These are phyloP conservation scores for Metrosideros polymorpha DNA, from an alignment of 441 rosid species.

Conservation along the genomic window DNA sequence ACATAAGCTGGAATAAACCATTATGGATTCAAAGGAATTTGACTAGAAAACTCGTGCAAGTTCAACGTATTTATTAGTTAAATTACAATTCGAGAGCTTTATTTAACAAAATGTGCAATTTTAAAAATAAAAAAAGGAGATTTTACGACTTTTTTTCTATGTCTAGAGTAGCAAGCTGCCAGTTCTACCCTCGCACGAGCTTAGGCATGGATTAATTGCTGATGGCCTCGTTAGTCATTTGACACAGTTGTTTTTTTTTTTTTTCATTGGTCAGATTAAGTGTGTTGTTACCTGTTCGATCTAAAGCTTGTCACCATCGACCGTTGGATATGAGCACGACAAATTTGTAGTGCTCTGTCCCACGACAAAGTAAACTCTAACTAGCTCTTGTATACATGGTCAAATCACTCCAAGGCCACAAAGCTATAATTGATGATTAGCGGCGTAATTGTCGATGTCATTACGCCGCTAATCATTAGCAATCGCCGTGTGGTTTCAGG, in stretches of 20 bases:
- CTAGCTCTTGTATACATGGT: too few species aligned
- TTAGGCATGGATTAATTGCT: too few species aligned
- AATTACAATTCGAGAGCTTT: neutral
- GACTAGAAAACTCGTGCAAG: neutral
- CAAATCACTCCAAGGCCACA: too few species aligned
- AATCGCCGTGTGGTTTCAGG: neutral
- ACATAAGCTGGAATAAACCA: neutral
- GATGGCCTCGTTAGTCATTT: too few species aligned
- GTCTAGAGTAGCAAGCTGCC: neutral
- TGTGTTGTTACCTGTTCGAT: too few species aligned
- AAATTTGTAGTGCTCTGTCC: too few species aligned
- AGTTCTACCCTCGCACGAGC: neutral
- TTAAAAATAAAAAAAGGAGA: neutral
- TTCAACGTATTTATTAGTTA: neutral
- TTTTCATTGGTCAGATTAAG: too few species aligned
- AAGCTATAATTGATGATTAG: neutral
- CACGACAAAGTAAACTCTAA: too few species aligned
- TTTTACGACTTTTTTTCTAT: neutral
- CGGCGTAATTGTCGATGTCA: neutral
- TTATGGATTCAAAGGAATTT: neutral
- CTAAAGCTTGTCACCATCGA: too few species aligned
- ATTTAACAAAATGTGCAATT: neutral
- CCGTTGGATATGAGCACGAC: too few species aligned
- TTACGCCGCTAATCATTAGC: too few species aligned
- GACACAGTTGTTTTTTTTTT: too few species aligned